Evolutionary conservation across 108 stramenopile species (phyloP), one percentile per base, ranked within the genome.

Genomic region (Cyclotella distinguenda): DNA sequence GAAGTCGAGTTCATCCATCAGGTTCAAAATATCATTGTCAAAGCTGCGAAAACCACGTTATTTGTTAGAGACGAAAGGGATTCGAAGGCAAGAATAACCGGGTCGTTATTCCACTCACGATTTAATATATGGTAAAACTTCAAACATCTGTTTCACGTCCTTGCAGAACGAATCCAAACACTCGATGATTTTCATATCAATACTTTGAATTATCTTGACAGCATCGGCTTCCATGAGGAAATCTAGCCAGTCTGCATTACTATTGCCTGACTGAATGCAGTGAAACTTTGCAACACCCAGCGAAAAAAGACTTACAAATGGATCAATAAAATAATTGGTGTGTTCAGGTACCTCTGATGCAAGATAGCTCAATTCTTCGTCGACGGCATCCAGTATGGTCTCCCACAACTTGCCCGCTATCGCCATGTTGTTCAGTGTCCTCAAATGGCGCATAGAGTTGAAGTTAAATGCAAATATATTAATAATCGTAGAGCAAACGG

Each of bases 241-340:
- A 51, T 90, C 89, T 27, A 94, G 64, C 89, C 89, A 94, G 23
- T 94, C 86, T 13, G 77, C 81, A 23, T 84, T 80, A 12, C 82
- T 42, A 39, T 78, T 77, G 21, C 85, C 86, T 26, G 61, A 32
- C 21, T 61, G 70, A 19, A 90, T 86, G 23, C 72, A 45, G 60
- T 89, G 86, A 64, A 90, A 94, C 60, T 89, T 81, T 0, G 80
- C 74, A n/a, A 90, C 86, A 28, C 89, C 86, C n/a, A 94, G 74
- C 23, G 92, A 89, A 74, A 94, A 89, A 7, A 94, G 70, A 25
- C 75, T 90, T 1, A 87, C 82, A 9, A 90, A 48, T 9, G 88
- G 89, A 27, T 63, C 59, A 23, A 90, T 39, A 46, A 86, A 87
- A 8, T 84, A 82, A 53, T 90, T 74, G 5, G 88, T 71, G 34